These are phyloP conservation scores for Flaveria brownii DNA, from an alignment of 129 eudicot species.

Conservation along the genomic window DNA sequence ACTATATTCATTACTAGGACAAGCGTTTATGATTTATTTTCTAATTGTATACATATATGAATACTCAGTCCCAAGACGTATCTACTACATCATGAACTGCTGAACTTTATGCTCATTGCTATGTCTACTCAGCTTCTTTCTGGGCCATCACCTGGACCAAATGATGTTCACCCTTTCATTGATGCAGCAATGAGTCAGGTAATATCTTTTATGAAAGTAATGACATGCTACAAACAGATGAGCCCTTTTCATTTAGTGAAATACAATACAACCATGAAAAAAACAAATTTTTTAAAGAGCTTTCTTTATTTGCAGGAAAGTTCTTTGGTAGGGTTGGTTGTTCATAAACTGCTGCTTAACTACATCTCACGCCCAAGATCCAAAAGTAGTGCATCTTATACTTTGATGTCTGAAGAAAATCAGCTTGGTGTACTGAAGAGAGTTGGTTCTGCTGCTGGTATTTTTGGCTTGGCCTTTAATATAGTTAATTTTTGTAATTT, in stretches of 20 bases:
- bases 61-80: conserved; percentile 62
- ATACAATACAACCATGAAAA: not conserved
- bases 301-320: conserved; percentile 55
- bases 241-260: conserved; percentile 13
- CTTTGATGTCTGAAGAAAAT: conserved; percentile 61
- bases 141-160: conserved; percentile 86
- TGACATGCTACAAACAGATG: not conserved
- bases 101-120: conserved; percentile 85
- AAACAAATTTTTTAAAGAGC: not conserved
- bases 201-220: not conserved
- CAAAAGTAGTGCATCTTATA: conserved; percentile 48
- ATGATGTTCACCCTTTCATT: conserved; percentile 79
- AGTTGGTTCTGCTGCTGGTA: conserved; percentile 97
- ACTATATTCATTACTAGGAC: conserved; percentile 1
- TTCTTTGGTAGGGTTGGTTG: conserved; percentile 57
- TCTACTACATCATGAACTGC: conserved; percentile 85
- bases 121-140: conserved; percentile 96
- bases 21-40: conserved; percentile 5
- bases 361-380: conserved; percentile 58
- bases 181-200: conserved; percentile 92
- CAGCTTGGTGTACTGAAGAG: conserved; percentile 84
- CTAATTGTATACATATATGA: conserved; percentile 26
- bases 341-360: conserved; percentile 68
- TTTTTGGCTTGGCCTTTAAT: conserved; percentile 25
- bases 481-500: not conserved